Evolutionary conservation across 148 eudicot species (phyloP).

Genomic region (Camellia japonica): DNA sequence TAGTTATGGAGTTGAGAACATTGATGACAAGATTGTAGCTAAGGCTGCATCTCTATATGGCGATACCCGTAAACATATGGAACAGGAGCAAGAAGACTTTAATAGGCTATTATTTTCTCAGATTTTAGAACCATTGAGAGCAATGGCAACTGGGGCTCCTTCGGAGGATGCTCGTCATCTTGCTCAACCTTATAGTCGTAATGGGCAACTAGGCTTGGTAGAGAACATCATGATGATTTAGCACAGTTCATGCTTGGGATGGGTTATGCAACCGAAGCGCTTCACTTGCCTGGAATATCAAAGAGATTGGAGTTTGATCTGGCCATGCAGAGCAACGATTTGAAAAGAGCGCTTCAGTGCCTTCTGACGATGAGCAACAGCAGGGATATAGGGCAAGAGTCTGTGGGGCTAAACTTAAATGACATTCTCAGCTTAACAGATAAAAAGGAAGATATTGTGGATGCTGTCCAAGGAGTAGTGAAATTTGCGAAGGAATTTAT

Average conservation of each 20-base stretch:
- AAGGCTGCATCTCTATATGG: too few relatives aligned
- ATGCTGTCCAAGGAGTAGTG: slow-evolving; percentile 91
- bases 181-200: too few relatives aligned
- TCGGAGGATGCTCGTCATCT: too few relatives aligned
- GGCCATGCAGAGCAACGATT: slow-evolving; percentile 92
- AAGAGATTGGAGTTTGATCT: slow-evolving; percentile 97
- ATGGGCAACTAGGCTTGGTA: slow-evolving; percentile 98
- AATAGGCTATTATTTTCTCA: too few relatives aligned
- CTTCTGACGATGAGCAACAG: slow-evolving; percentile 96
- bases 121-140: too few relatives aligned
- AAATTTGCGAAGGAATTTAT: slow-evolving; percentile 83
- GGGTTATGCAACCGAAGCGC: slow-evolving; percentile 98
- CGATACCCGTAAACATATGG: too few relatives aligned
- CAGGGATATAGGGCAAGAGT: slow-evolving; percentile 90
- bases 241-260: slow-evolving; percentile 98
- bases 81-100: too few relatives aligned
- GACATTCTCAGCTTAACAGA: slow-evolving; percentile 79
- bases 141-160: too few relatives aligned
- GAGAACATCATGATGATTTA: slow-evolving; percentile 98
- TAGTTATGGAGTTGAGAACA: too few relatives aligned
- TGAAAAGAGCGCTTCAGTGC: slow-evolving; percentile 91
- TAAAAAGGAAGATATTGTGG: slow-evolving; percentile 80
- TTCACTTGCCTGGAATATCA: slow-evolving; percentile 98
- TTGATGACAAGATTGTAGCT: too few relatives aligned
- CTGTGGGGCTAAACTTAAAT: slow-evolving; percentile 73